Percentiles rank a stretch among this genome's conserved stretches.
phyloP scores from a whole-genome alignment of 805 yeast species.

The Kluyveromyces starmeri region DNA sequence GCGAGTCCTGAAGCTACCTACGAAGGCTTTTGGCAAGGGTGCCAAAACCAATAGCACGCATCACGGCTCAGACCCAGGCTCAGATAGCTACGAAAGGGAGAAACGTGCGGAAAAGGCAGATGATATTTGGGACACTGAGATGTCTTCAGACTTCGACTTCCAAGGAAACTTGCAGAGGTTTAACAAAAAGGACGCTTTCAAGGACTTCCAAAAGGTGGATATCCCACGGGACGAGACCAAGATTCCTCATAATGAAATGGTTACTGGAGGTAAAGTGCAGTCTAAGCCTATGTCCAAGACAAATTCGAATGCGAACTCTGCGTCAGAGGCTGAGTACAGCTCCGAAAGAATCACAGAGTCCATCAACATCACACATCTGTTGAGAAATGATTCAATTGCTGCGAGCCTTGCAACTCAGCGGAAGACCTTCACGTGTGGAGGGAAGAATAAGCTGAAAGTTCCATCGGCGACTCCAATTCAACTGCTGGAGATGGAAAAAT shows the following conservation, averaged over 20 bases:
- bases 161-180: slow-evolving; percentile 72
- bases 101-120: slow-evolving; percentile 8
- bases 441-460: slow-evolving; percentile 17
- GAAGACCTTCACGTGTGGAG: slow-evolving; percentile 3
- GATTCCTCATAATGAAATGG: slow-evolving; percentile 62
- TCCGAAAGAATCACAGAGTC: slow-evolving; percentile 29
- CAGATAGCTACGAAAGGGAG: slow-evolving; percentile 14
- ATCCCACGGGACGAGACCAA: slow-evolving; percentile 52
- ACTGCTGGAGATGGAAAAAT: slow-evolving; percentile 62
- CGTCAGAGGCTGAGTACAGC: slow-evolving; percentile 12
- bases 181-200: slow-evolving; percentile 68
- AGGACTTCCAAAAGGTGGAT: slow-evolving; percentile 40
- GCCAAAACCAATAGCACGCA: slow-evolving; percentile 1
- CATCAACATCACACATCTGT: slow-evolving; percentile 28
- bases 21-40: background rate
- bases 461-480: slow-evolving; percentile 73
- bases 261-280: slow-evolving; percentile 3
- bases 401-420: slow-evolving; percentile 10
- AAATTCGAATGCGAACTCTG: background rate
- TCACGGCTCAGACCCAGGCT: slow-evolving; percentile 11
- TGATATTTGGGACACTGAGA: slow-evolving; percentile 7
- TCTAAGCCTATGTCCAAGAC: no score
- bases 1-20: slow-evolving; percentile 24
- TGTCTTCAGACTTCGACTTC: slow-evolving; percentile 64
- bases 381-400: slow-evolving; percentile 17